Conservation (phyloP, 2,329 filamentous ascomycete species). For the Paecilomyces formosus region DNA sequence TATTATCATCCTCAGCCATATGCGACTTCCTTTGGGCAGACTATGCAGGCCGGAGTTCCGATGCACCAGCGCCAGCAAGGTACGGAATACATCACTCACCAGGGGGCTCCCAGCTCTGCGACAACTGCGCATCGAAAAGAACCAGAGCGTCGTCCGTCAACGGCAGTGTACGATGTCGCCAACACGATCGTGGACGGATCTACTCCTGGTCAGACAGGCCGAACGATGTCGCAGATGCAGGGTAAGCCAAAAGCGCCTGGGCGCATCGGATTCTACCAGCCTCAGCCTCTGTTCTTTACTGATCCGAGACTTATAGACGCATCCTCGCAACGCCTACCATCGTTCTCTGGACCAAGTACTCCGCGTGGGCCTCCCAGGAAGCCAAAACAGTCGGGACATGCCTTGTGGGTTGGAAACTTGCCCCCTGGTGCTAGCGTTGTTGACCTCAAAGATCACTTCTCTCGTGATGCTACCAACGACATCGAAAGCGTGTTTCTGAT, state of each 20-base stretch:
- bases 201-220: conserved; percentile 17
- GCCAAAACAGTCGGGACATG: conserved; percentile 68
- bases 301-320: conserved; percentile 1
- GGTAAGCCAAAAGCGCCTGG: conserved; percentile 13
- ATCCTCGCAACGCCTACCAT: not conserved
- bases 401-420: conserved; percentile 92
- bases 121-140: conserved; percentile 21
- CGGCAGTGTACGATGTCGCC: conserved; percentile 23
- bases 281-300: not conserved
- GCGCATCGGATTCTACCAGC: not conserved
- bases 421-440: conserved; percentile 76
- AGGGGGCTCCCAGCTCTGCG: conserved; percentile 7
- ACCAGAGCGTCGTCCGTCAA: conserved; percentile 6
- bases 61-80: conserved; percentile 4
- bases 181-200: conserved; percentile 33
- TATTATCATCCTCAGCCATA: conserved; percentile 21
- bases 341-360: conserved; percentile 19
- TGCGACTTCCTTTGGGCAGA: conserved; percentile 10
- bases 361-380: conserved; percentile 60
- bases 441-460: conserved; percentile 85
- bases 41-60: conserved; percentile 1
- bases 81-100: conserved; percentile 2
- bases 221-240: conserved; percentile 6
- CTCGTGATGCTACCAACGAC: conserved; percentile 62
- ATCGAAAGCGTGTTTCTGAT: conserved; percentile 90